Conservation (phyloP, 2,329 filamentous ascomycete species). For the Emericellopsis cladophorae region DNA sequence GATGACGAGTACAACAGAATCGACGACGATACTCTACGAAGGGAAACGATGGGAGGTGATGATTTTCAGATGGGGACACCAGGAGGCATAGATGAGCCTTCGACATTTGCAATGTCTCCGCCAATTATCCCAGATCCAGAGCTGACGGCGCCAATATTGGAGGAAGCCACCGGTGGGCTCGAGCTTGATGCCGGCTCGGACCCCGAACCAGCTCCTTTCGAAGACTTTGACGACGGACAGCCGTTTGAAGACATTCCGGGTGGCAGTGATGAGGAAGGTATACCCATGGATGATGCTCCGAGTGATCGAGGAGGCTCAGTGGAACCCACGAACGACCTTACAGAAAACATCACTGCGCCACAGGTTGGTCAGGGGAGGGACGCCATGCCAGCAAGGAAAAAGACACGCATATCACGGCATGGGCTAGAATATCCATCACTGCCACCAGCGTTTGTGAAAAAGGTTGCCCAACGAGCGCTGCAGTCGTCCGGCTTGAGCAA, state of each 20-base stretch:
- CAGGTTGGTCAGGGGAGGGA: background rate
- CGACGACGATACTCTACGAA: too few relatives aligned
- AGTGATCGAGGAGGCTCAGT: background rate
- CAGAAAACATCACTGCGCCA: background rate
- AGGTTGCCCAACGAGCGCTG: constrained; percentile 57
- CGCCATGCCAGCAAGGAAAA: constrained; percentile 10
- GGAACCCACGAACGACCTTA: background rate
- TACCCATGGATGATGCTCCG: background rate
- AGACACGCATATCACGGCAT: constrained; percentile 45
- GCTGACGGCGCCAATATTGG: background rate
- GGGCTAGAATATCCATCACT: constrained; percentile 67
- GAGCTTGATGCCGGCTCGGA: background rate
- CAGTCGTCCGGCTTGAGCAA: constrained; percentile 53
- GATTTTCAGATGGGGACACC: constrained; percentile 20
- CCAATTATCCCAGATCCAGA: too few relatives aligned
- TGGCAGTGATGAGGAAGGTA: constrained; percentile 1
- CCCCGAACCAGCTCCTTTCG: background rate
- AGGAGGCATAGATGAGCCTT: background rate
- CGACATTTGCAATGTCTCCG: too few relatives aligned
- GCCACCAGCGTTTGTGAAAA: constrained; percentile 61
- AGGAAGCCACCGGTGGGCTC: background rate
- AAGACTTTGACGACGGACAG: constrained; percentile 1
- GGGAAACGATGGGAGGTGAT: constrained; percentile 1
- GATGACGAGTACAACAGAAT: too few relatives aligned
- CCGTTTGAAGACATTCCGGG: background rate